phyloP scores from a whole-genome alignment of 371 early-diverging fungal species.

The Circinella minor region DNA sequence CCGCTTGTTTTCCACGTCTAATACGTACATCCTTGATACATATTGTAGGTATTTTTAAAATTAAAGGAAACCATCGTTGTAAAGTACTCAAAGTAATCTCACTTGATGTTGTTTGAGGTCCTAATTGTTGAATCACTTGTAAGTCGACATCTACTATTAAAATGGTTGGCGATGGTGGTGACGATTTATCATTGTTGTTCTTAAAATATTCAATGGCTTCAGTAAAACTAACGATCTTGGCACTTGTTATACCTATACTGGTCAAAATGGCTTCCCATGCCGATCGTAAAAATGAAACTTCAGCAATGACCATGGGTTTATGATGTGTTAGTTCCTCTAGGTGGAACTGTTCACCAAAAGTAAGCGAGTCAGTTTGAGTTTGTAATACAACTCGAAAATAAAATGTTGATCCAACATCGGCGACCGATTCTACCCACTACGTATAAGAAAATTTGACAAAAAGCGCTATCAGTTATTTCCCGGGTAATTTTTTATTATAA shows the following conservation, averaged over 20 bases:
- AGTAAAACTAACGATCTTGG: slow-evolving; percentile 1
- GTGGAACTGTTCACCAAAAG: slow-evolving; percentile 27
- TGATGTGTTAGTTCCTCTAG: slow-evolving; percentile 15
- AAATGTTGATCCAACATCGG: slow-evolving; percentile 47
- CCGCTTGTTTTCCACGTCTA: slow-evolving; percentile 5
- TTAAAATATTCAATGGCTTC: slow-evolving; percentile 11
- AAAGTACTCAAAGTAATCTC: slow-evolving; percentile 11
- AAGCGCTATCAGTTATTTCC: too few relatives aligned
- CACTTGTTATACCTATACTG: slow-evolving; percentile 6
- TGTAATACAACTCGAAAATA: slow-evolving; percentile 39
- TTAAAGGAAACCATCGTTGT: slow-evolving; percentile 10
- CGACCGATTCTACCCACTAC: slow-evolving; percentile 56
- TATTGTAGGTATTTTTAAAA: slow-evolving; percentile 12
- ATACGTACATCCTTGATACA: slow-evolving; percentile 19
- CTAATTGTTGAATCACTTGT: slow-evolving; percentile 13
- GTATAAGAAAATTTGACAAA: neutral
- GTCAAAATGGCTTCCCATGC: slow-evolving; percentile 16
- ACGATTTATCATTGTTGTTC: neutral
- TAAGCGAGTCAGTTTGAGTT: slow-evolving; percentile 21
- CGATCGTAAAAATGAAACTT: slow-evolving; percentile 12
- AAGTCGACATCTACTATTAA: slow-evolving; percentile 19
- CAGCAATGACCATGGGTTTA: slow-evolving; percentile 19
- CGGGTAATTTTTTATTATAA: too few relatives aligned
- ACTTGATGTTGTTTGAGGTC: slow-evolving; percentile 15
- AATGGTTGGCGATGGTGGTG: neutral